Conservation (phyloP, 1,284 basidiomycete species). For the Xerocomus cyaneibrunnescens region DNA sequence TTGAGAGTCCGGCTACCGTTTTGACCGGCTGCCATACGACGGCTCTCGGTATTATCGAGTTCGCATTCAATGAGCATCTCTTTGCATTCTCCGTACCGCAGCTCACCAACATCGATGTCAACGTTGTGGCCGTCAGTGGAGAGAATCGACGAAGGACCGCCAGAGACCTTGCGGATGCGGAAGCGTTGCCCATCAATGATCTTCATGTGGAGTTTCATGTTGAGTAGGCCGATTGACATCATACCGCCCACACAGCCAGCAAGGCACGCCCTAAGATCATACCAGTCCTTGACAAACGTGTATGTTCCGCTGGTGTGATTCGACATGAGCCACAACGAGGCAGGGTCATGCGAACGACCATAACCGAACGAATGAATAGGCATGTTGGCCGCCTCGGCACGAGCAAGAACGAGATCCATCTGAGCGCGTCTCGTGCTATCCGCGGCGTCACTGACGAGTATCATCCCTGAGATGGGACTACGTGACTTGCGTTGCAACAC, state of each 20-base stretch:
- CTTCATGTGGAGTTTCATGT: constrained; percentile 91
- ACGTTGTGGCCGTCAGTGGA: constrained; percentile 88
- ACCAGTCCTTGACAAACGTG: constrained; percentile 96
- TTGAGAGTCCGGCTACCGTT: constrained; percentile 47
- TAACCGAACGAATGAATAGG: constrained; percentile 98
- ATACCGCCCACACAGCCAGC: constrained; percentile 92
- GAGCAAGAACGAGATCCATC: constrained; percentile 96
- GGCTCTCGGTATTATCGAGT: constrained; percentile 71
- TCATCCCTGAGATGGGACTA: constrained; percentile 88
- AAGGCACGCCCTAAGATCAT: constrained; percentile 85
- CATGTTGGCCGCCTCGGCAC: constrained; percentile 93
- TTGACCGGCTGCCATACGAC: constrained; percentile 29
- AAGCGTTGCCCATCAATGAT: constrained; percentile 83
- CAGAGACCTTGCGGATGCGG: constrained; percentile 88
- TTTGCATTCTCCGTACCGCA: constrained; percentile 88
- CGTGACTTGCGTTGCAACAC: constrained; percentile 90
- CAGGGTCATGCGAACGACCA: constrained; percentile 94
- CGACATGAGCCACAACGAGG: constrained; percentile 97
- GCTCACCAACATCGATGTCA: constrained; percentile 92
- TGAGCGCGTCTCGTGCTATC: constrained; percentile 94
- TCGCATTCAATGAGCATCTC: constrained; percentile 96
- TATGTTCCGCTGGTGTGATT: constrained; percentile 98
- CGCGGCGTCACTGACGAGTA: constrained; percentile 88
- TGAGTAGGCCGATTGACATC: constrained; percentile 86
- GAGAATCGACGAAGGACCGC: constrained; percentile 80